A percentile compares a stretch with the other conserved stretches of the same genome.
phyloP scores from a whole-genome alignment of 306 rosid species.

The Vigna reflexopilosa region DNA sequence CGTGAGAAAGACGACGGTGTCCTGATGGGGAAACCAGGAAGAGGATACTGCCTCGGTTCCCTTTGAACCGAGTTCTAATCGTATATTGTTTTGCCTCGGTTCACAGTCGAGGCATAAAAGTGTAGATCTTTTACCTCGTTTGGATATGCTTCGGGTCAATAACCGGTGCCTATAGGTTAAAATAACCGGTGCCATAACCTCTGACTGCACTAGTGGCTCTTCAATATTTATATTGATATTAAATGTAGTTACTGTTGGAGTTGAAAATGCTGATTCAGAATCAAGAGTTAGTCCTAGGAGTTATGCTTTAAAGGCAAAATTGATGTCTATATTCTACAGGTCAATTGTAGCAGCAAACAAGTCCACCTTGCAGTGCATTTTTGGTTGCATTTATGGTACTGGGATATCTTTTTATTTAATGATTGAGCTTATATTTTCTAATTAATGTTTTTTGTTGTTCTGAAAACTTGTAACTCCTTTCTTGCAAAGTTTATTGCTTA shows the following conservation, averaged over 20 bases:
- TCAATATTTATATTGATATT: conserved; percentile 36
- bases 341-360: conserved; percentile 92
- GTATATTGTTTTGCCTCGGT: too few species aligned
- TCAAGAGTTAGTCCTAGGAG: conserved; percentile 78
- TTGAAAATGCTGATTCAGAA: conserved; percentile 66
- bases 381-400: conserved; percentile 92
- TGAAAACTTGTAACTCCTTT: conserved; percentile 15
- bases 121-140: too few species aligned
- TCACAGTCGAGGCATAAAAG: too few species aligned
- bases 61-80: too few species aligned
- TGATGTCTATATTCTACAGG: conserved; percentile 92
- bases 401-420: conserved; percentile 22
- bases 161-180: too few species aligned
- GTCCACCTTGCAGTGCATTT: conserved; percentile 92
- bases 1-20: too few species aligned
- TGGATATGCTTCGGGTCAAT: too few species aligned
- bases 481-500: conserved; percentile 39
- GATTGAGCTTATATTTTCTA: conserved; percentile 38
- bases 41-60: too few species aligned
- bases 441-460: conserved; percentile 31
- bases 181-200: too few species aligned
- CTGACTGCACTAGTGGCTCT: too few species aligned
- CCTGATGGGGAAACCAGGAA: too few species aligned
- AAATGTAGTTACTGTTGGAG: conserved; percentile 74
- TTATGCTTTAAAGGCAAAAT: conserved; percentile 75